phyloP scores from a whole-genome alignment of 331 rosid species.

The Spiraea crenata region DNA sequence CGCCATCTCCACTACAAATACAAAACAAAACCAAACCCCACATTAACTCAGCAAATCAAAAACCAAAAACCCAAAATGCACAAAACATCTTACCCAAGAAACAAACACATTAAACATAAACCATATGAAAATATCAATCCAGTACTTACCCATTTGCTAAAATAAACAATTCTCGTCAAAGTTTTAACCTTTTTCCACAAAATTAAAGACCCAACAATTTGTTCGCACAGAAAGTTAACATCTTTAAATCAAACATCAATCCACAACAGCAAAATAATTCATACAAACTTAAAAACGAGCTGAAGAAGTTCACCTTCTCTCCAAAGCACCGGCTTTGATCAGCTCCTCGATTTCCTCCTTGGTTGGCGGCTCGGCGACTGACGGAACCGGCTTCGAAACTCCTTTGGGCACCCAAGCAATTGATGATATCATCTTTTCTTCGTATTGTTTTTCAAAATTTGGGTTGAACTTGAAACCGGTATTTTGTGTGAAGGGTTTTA shows the following conservation, averaged over 20 bases:
- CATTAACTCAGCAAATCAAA: conserved; percentile 4
- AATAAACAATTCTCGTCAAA: background rate
- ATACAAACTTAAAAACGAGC: background rate
- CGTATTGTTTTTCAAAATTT: background rate
- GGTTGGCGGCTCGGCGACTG: conserved; percentile 67
- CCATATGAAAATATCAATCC: background rate
- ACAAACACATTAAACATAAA: conserved; percentile 9
- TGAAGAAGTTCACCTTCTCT: conserved; percentile 14
- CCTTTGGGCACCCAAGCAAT: conserved; percentile 89
- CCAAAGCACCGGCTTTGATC: conserved; percentile 29
- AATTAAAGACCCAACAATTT: background rate
- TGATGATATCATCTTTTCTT: conserved; percentile 53
- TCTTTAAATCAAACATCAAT: background rate
- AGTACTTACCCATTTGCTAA: background rate
- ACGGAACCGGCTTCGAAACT: conserved; percentile 51
- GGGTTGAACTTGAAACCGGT: background rate
- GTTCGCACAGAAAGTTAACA: background rate
- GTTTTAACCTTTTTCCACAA: background rate
- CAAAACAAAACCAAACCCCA: conserved; percentile 6
- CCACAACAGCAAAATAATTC: background rate
- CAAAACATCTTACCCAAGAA: background rate
- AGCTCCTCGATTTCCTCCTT: conserved; percentile 60
- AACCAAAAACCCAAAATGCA: background rate
- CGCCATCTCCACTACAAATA: conserved; percentile 37
- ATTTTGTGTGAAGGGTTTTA: background rate